Conservation (phyloP, 164 flowering plant genomes). For the Santalum album region DNA sequence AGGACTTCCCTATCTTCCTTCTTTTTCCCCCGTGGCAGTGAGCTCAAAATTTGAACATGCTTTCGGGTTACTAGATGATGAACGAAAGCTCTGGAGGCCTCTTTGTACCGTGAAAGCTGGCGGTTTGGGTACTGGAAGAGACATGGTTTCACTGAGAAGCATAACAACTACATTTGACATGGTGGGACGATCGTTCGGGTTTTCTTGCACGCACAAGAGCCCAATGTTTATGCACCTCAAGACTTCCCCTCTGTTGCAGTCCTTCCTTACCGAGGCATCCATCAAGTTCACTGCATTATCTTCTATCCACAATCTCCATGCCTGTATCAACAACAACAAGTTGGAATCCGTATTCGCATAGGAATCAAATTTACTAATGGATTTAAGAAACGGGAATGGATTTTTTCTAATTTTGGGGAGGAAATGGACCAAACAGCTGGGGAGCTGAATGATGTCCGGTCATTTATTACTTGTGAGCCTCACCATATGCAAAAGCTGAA, state of each 20-base stretch:
- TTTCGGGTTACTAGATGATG: neutral
- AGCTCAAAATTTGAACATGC: too few species aligned
- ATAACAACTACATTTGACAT: neutral
- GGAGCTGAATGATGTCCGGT: too few species aligned
- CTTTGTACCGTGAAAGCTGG: neutral
- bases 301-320: neutral
- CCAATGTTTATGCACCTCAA: neutral
- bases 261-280: neutral
- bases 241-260: neutral
- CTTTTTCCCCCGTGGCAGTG: too few species aligned
- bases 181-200: neutral
- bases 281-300: neutral
- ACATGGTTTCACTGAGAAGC: neutral
- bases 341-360: neutral
- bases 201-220: neutral
- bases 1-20: too few species aligned
- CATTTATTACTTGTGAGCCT: too few species aligned
- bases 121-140: neutral
- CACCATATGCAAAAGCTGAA: too few species aligned
- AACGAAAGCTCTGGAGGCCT: neutral
- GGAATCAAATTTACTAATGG: too few species aligned
- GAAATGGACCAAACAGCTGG: too few species aligned
- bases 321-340: neutral
- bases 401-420: too few species aligned
- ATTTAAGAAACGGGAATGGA: too few species aligned